Conservation (phyloP, 352 stramenopile genomes). For the Phytophthora agathidicida region DNA sequence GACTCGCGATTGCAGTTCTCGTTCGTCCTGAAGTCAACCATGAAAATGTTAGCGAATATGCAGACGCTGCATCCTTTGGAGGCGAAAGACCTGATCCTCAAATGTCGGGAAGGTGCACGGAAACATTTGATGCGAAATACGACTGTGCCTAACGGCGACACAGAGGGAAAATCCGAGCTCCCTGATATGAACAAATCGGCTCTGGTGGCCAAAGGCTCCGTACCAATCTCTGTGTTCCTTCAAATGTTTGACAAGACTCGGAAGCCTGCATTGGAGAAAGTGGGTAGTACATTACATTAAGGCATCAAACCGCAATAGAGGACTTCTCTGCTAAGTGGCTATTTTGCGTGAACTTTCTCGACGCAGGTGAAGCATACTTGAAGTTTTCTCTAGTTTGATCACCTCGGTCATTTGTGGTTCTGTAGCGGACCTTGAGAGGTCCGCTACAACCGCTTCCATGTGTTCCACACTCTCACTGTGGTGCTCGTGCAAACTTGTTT, state of each 20-base stretch:
- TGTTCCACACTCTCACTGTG: constrained; percentile 23
- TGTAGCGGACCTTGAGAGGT: constrained; percentile 9
- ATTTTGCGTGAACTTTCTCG: no score
- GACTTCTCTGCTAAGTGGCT: no score
- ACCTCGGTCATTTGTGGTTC: not conserved
- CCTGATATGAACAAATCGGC: no score
- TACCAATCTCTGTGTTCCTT: no score
- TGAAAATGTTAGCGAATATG: constrained; percentile 56
- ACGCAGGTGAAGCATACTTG: no score
- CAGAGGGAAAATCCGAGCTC: no score
- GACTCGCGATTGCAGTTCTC: constrained; percentile 52
- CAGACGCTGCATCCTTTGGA: constrained; percentile 51
- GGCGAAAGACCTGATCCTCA: constrained; percentile 58
- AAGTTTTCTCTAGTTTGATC: not conserved
- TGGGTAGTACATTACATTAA: no score
- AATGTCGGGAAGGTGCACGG: constrained; percentile 40
- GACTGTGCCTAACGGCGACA: no score
- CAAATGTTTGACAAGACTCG: no score
- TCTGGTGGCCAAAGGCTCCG: no score
- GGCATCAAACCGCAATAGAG: no score
- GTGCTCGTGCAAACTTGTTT: not conserved
- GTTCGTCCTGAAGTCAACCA: constrained; percentile 52
- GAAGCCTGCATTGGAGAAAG: no score
- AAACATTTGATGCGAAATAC: constrained; percentile 24
- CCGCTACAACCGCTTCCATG: constrained; percentile 17